These are phyloP conservation scores for Angophora floribunda DNA, from an alignment of 345 rosid species.

Conservation along the genomic window DNA sequence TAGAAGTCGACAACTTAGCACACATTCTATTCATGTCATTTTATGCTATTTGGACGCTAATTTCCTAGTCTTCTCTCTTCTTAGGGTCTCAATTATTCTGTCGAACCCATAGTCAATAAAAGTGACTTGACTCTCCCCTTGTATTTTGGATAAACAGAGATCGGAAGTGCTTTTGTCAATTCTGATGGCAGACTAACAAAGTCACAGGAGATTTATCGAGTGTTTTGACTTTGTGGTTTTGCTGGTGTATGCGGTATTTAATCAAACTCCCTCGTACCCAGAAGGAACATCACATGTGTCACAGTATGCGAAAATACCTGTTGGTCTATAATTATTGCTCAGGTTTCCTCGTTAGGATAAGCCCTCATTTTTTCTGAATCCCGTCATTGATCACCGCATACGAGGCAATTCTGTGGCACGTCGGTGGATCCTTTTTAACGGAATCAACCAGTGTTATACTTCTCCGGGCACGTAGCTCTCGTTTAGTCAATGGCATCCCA, in stretches of 20 bases:
- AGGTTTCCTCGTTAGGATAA: neutral
- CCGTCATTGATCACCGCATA: neutral
- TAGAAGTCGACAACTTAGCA: too few relatives aligned
- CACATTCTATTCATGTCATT: too few relatives aligned
- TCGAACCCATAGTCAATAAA: neutral
- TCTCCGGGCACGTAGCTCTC: neutral
- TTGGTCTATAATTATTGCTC: neutral
- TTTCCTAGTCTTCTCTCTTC: neutral
- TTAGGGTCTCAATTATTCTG: neutral
- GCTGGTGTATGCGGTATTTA: too few relatives aligned
- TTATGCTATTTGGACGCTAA: too few relatives aligned
- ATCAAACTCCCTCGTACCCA: neutral
- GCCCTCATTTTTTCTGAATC: neutral
- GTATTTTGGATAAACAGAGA: neutral
- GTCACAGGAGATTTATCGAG: neutral
- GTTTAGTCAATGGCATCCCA: neutral
- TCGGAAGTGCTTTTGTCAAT: neutral
- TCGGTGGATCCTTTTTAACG: neutral
- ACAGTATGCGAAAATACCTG: neutral
- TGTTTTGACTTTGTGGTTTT: too few relatives aligned
- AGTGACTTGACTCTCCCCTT: neutral
- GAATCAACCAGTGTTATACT: neutral
- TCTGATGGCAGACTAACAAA: neutral
- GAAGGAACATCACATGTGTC: neutral
- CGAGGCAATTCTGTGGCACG: neutral